Base-by-base conservation (phyloP, 2,329 filamentous ascomycete genomes). In the Neophaeococcomyces mojaviensis region DNA sequence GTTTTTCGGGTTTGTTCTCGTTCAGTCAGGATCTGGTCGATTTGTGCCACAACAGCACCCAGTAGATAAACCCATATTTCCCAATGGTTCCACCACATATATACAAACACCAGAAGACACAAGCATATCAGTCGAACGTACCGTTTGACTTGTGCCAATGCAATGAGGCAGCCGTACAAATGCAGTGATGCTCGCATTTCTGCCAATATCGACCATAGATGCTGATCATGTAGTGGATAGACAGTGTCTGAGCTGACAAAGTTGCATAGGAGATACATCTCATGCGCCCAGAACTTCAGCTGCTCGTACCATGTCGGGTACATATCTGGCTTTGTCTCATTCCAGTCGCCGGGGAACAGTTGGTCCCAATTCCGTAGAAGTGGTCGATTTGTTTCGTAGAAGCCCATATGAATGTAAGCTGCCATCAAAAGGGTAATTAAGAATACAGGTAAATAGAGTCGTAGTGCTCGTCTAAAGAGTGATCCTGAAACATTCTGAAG, bases 121-220 rank as follows among this genome's bases (percentile, higher is more conserved):
- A 69, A 59, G 1, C 64, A 48, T 4, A 55, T 47, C 47, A 70
- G 52, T 16, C 68, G 65, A 10, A 65, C 51, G 13, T 53, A 46
- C 19, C 59, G 51, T 18, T 54, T 55, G 10, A 68, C 55, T 31
- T 65, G 64, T 7, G 65, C 66, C 15, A 67, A 64, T 5, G 59
- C 65, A 12, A 70, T 59, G 10, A 68, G 59, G 5, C 64, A 61
- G 40, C 68, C 50, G 49, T 69, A 70, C 3, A 71, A 62, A 19
- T 67, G 64, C 7, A 71, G 58, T 1, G 68, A 71, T 41, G 66
- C 66, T 39, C 68, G 67, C 45, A 72, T 64, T 49, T 71, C 69
- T 9, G 70, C 64, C 2, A 69, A 66, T 19, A 72, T 70, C 2
- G 68, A 70, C 69, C 69, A 72, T 3, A 72, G 58, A 47, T 72